Conservation (phyloP, 257 asterid species). For the Nicotiana obtusifolia region DNA sequence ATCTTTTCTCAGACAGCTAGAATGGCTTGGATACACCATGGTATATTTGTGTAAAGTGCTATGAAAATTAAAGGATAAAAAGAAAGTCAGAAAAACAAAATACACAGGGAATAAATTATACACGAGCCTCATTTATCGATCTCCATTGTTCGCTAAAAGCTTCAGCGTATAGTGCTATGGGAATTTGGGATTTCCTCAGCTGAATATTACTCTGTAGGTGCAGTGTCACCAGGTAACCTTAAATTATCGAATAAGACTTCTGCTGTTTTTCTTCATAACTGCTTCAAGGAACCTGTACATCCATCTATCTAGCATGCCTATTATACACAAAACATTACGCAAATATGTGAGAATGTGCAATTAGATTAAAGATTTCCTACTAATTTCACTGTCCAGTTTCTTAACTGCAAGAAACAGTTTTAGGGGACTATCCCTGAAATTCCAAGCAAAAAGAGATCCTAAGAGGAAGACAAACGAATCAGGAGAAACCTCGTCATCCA, state of each 20-base stretch:
- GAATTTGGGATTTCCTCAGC: not conserved
- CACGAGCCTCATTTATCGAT: not conserved
- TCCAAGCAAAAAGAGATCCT: too few relatives aligned
- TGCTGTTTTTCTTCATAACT: slow-evolving; percentile 50
- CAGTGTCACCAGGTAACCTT: slow-evolving; percentile 9
- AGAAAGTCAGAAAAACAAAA: not conserved
- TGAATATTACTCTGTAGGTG: not conserved
- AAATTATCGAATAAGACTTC: slow-evolving; percentile 47
- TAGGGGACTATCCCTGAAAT: too few relatives aligned
- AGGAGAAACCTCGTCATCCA: too few relatives aligned
- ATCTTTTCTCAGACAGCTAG: too few relatives aligned
- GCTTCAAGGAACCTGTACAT: slow-evolving; percentile 71
- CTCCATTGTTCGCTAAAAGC: not conserved
- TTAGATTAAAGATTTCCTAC: not conserved
- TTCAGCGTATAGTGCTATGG: not conserved
- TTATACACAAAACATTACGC: not conserved
- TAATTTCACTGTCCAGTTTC: too few relatives aligned
- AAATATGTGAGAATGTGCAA: not conserved
- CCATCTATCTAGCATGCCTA: slow-evolving; percentile 98
- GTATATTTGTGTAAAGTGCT: too few relatives aligned
- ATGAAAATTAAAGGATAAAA: not conserved
- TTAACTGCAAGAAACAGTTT: too few relatives aligned
- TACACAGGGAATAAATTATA: not conserved
- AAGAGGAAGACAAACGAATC: too few relatives aligned
- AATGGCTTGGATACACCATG: too few relatives aligned